Conservation (phyloP, 1,284 basidiomycete genomes). For the Gymnopus androsaceus region DNA sequence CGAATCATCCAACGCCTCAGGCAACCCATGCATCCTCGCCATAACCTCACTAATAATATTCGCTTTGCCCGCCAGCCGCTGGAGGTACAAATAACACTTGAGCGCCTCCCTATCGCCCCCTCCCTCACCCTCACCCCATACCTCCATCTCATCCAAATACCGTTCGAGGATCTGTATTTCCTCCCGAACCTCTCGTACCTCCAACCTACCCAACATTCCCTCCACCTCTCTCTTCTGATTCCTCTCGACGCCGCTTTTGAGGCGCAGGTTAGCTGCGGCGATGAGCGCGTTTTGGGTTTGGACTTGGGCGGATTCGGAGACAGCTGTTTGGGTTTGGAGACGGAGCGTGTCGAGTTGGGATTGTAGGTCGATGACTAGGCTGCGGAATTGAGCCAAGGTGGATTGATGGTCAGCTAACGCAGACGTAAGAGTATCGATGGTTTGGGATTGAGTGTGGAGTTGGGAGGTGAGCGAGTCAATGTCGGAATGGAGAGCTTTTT, state of each 20-base stretch:
- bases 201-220: conserved; percentile 81
- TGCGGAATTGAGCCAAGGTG: conserved; percentile 27
- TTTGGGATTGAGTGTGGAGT: neutral
- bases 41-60: conserved; percentile 83
- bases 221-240: conserved; percentile 88
- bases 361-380: conserved; percentile 33
- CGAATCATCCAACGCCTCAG: conserved; percentile 84
- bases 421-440: neutral
- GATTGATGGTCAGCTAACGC: conserved; percentile 12
- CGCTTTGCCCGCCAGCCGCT: conserved; percentile 80
- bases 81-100: conserved; percentile 88
- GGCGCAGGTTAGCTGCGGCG: conserved; percentile 89
- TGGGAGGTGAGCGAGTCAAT: conserved; percentile 57
- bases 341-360: conserved; percentile 75
- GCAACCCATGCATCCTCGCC: conserved; percentile 79
- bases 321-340: conserved; percentile 80
- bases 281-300: conserved; percentile 79
- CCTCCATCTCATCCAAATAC: neutral
- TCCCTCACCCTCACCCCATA: neutral
- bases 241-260: conserved; percentile 87
- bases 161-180: conserved; percentile 55
- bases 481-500: conserved; percentile 90
- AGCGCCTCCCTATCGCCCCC: conserved; percentile 72
- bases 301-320: conserved; percentile 76
- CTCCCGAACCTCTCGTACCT: conserved; percentile 80